Evolutionary conservation across 1,139 yeast species (phyloP), one percentile per base, ranked within the genome.

Genomic region (Candida anutae): DNA sequence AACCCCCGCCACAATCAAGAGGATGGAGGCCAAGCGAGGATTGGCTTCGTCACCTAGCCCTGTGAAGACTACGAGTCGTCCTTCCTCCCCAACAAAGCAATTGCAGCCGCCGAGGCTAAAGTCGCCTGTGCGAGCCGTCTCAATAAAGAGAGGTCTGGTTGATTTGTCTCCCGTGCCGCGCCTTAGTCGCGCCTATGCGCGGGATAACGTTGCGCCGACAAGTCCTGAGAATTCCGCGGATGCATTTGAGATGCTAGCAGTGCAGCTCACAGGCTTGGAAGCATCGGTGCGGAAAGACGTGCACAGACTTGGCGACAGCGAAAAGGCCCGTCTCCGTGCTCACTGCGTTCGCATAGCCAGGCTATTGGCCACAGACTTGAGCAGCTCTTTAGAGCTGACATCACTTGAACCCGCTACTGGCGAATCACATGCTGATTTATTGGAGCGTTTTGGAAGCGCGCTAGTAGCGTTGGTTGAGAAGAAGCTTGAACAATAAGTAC

Each of bases 391-490:
- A 8, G 10, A 17, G 8, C 9, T 8, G 19, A 17, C 8, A 17
- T 8, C 19, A 8, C 19, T 17, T 17, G 19, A 17, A 17, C 8
- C 10, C 9, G 8, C 19, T 17, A 8, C 10, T 22, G 16, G 14
- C 16, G 15, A 12, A 15, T 22, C 25, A 16, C n/a, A n/a, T n/a
- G n/a, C n/a, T n/a, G n/a, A n/a, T n/a, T 12, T 58, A 5, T 42
- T 60, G 24, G 59, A 58, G 32, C 43, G 34, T 11, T 61, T 58
- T 33, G 59, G 68, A 35, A 52, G 58, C 6, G 41, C 44, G 35
- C 44, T 62, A 26, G 29, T 62, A 2, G 39, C 42, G 16, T 22
- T 57, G 21, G 34, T 57, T 17, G 46, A 47, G 27, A 27, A 32
- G 22, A 56, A 55, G 33, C 13, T 42, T 19, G n/a, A n/a, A n/a